Evolutionary conservation across 176 grass and related monocot species (phyloP), one percentile per base, ranked within the genome.

Genomic region (Ensete glaucum): DNA sequence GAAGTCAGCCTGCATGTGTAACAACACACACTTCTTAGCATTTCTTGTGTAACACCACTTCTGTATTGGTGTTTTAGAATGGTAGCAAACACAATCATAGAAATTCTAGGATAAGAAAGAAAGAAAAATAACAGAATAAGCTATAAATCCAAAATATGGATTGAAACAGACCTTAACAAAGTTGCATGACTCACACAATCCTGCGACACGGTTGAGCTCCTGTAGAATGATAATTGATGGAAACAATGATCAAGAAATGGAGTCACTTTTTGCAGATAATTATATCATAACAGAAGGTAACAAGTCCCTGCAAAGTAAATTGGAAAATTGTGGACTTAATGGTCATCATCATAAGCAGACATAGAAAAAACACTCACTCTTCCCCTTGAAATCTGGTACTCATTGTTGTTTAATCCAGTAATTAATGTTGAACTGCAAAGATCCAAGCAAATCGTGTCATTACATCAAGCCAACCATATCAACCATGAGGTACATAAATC

Each of bases 311-410:
- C 11, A 27, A 65, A 25, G 34, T 3, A 65, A 24, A 65, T 25
- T 9, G 50, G 8, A 50, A 8, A n/a, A 49, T 50, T 51, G 6
- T 17, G 12, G 25, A 58, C 52, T 24, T 49, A 8, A 48, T 43
- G 34, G 4, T 6, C 4, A 43, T 43, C 34, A 43, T 43, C 34
- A 6, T 43, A 43, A 43, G 34, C 34, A 43, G 34, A 43, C 0
- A 34, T 5, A 22, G 19, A 72, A 52, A 19, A 22, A 71, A 24
- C 59, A 84, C 72, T 62, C 54, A 95, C 96, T 85, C 89, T 91
- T 81, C 91, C 96, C 83, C 96, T 89, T 54, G 96, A 75, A 79
- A 99, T 99, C 81, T 99, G 96, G 76, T 99, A 95, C 23, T 95
- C 91, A 20, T 95, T 99, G 76, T 95, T 95, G 81, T 95, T 95